Conservation (phyloP, 768 basidiomycete genomes). For the Coprinopsis strossmayeri region DNA sequence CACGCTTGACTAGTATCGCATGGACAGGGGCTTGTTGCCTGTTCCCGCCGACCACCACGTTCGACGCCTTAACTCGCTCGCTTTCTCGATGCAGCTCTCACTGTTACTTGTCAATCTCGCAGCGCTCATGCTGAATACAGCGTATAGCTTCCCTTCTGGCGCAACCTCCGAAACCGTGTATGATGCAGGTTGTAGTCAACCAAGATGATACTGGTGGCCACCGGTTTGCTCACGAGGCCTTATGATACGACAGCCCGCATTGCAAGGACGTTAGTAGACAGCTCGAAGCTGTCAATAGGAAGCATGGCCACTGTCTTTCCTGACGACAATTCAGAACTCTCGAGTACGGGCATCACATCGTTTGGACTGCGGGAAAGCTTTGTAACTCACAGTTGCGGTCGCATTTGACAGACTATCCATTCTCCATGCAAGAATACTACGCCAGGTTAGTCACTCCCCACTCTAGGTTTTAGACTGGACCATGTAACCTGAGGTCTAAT, state of each 20-base stretch:
- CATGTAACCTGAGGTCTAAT: background rate
- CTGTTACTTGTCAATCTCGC: no score
- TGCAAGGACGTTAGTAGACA: slow-evolving; percentile 35
- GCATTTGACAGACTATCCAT: slow-evolving; percentile 32
- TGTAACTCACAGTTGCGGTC: background rate
- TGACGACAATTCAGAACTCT: slow-evolving; percentile 27
- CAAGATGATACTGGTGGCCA: no score
- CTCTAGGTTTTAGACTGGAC: no score
- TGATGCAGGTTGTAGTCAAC: slow-evolving; percentile 37
- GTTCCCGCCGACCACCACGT: no score
- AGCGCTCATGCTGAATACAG: no score
- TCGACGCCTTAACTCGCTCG: no score
- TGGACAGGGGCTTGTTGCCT: no score
- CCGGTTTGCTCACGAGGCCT: no score
- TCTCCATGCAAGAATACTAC: slow-evolving; percentile 50
- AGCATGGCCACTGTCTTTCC: slow-evolving; percentile 48
- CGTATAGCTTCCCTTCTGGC: slow-evolving; percentile 4
- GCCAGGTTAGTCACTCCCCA: slow-evolving; percentile 30
- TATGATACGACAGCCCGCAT: slow-evolving; percentile 27
- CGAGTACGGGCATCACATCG: slow-evolving; percentile 21
- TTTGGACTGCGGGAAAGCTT: background rate
- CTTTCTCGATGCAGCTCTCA: no score
- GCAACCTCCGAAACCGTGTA: slow-evolving; percentile 33
- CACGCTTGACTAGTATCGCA: background rate
- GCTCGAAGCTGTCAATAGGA: slow-evolving; percentile 31